Evolutionary conservation across 2,329 filamentous ascomycete genomes (phyloP), one percentile per base, ranked within the genome.

Genomic region (Colletotrichum lentis): DNA sequence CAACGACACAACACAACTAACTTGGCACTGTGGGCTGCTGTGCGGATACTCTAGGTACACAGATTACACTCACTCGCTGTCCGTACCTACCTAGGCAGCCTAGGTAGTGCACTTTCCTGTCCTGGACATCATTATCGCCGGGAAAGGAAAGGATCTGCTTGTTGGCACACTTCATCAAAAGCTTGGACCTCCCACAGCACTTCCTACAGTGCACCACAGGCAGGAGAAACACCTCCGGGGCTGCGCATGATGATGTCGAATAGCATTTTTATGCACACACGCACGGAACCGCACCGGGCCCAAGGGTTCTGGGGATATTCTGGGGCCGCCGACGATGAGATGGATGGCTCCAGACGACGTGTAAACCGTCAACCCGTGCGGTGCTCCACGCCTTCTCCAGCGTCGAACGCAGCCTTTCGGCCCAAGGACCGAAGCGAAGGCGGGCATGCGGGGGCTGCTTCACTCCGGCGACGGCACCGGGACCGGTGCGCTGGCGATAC

Each of bases 151-250:
- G 20, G 14, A 62, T 7, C 22, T 22, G 37, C 5, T 10, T 7
- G 27, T 31, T 8, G 27, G 24, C 2, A 27, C 22, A 10, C 31
- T 27, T 27, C 24, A n/a, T 43, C 14, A 11, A 14, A 22, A 22
- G 46, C 24, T 31, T 43, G 49, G 39, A 6, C 35, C 11, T 31
- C 37, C 41, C 16, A 7, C 27, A 3, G 22, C 31, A 35, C 31
- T 35, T 35, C 31, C 31, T 35, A 35, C 8, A 10, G 31, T 35
- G 31, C 31, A 35, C 7, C 31, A 55, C 22, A 37, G 14, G 22
- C n/a, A 61, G 64, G 64, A 66, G 64, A 31, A 62, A 56, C 18
- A 37, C 44, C 58, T 66, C 63, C 57, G 57, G 57, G 50, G 57
- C 31, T 22, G 14, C 31, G 39, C 49, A 57, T 39, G 14, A 24